Evolutionary conservation across 148 eudicot species (phyloP), one percentile per base, ranked within the genome.

Genomic region (Arctostaphylos glauca): DNA sequence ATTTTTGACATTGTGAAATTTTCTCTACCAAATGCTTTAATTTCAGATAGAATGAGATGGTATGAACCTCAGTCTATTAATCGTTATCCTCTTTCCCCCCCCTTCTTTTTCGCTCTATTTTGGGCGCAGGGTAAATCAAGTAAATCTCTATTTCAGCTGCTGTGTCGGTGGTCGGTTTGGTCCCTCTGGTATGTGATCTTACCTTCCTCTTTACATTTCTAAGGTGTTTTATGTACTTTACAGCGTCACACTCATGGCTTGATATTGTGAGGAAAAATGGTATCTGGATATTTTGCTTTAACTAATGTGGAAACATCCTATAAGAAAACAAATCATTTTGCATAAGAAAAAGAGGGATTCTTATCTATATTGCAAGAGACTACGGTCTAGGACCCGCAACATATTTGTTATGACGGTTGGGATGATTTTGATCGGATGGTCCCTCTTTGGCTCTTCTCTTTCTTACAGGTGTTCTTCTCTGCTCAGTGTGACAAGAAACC

Each of bases 141-240:
- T 75, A 79, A 23, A 49, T 79, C 70, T 70, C 71, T 76, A 23
- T 85, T 81, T 60, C 62, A 54, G 77, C 77, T 43, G 84, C 85
- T 43, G 56, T 31, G 52, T 48, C 44, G 79, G 79, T 77, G 83
- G 79, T 83, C 15, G 79, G 12, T 76, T 78, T 84, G 87, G 81
- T 71, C 78, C 82, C 44, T 81, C 80, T 81, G 90, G 90, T 88
- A 88, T 80, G 90, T 86, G 78, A 82, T 78, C 75, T 78, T 87
- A 71, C 80, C 83, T 80, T 18, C 80, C 49, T 44, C 43, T 67
- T 54, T 70, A 25, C 19, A 53, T 70, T 50, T 38, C 55, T 53
- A 15, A 48, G 82, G 58, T 48, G 74, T 25, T 25, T 5, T 43
- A 41, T 62, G 23, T 80, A 12, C 47, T 49, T 47, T 64, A 46